phyloP scores from a whole-genome alignment of 176 grass and related monocot species.

The Elymus sibiricus region DNA sequence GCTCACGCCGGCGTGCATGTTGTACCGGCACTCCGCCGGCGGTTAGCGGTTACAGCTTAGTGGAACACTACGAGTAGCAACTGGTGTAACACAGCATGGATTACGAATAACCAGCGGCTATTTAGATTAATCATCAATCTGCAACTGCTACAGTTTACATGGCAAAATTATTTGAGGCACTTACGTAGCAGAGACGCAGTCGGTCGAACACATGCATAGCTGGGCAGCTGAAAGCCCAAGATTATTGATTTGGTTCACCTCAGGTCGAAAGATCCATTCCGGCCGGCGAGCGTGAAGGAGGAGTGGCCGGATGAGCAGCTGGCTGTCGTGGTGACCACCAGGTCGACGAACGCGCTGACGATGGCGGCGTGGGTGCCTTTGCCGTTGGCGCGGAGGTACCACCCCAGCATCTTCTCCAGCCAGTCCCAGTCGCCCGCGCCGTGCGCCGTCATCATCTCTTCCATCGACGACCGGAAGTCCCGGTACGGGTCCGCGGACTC shows the following conservation, averaged over 20 bases:
- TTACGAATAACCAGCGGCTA: background rate
- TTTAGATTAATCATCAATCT: background rate
- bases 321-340: slow-evolving; percentile 34
- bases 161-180: background rate
- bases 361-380: slow-evolving; percentile 57
- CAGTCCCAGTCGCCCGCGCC: slow-evolving; percentile 64
- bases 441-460: slow-evolving; percentile 64
- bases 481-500: slow-evolving; percentile 69
- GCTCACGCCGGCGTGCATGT: background rate
- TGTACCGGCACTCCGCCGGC: background rate
- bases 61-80: background rate
- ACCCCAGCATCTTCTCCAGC: slow-evolving; percentile 79
- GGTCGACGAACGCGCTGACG: slow-evolving; percentile 66
- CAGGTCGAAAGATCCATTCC: slow-evolving; percentile 6
- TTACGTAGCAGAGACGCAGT: background rate
- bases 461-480: slow-evolving; percentile 81
- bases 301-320: slow-evolving; percentile 17
- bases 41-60: background rate
- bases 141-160: background rate
- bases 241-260: slow-evolving; percentile 18
- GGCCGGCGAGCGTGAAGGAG: slow-evolving; percentile 32
- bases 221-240: background rate
- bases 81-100: background rate
- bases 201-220: background rate
- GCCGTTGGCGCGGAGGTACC: slow-evolving; percentile 66